Evolutionary conservation across 305 asterid genomes (phyloP), one percentile per base, ranked within the genome.

Genomic region (Fraxinus sp.): DNA sequence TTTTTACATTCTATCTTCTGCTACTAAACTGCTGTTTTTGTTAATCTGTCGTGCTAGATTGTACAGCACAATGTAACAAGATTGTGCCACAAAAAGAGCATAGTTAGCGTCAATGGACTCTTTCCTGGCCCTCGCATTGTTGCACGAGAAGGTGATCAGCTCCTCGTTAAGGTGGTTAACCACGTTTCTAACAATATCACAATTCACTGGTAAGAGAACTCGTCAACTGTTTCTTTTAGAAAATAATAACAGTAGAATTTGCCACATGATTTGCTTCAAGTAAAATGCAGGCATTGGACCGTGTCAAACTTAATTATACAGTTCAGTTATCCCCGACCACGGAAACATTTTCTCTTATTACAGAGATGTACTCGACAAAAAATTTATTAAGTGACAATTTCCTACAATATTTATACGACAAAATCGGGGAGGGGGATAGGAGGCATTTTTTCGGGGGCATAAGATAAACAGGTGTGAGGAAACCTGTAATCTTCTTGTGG

Each of bases 121-220:
- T 88, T 85, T 81, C 96, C 96, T 0, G 94, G 96, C 22, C 96
- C 94, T 33, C 84, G 85, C 13, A 80, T 92, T 41, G 78, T 89
- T 46, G 93, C 93, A 14, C 84, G 92, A 80, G 95, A 92, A 77
- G 93, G 91, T 2, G 95, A 92, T 80, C 90, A 18, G 37, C 85
- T 92, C n/a, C 28, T 90, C 3, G 84, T 92, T 35, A 87, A 87
- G 80, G 93, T 92, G 72, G 78, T 87, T 83, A 92, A 90, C 86
- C 83, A 86, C 2, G 94, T 88, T 71, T 35, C 89, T 1, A 89
- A 88, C 89, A 92, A 92, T 64, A 52, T 92, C 13, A 87, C 86
- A 1, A 84, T 92, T 72, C 96, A 92, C 83, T 92, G 96, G 96
- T 92, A 86, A 73, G 88, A n/a, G 16, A 79, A 33, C 55, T 7